Percentiles rank a stretch among this genome's conserved stretches.
Conservation (phyloP, 1,284 basidiomycete genomes). For the Termitomyces sp. region DNA sequence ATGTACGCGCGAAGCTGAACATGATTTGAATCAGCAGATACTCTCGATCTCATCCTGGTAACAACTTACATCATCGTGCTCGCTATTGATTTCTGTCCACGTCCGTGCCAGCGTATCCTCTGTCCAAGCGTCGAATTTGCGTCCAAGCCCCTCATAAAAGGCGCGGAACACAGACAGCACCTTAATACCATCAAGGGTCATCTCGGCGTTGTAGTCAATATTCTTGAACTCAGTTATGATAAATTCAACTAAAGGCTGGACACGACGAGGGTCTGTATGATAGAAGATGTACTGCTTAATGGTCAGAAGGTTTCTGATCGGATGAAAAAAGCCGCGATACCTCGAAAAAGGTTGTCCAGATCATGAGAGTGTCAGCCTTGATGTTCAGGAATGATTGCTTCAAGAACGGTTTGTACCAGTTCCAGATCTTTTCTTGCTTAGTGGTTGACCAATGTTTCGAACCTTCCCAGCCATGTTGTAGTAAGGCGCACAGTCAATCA, state of each 20-base stretch:
- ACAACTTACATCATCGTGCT: constrained; percentile 69
- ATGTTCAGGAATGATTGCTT: constrained; percentile 63
- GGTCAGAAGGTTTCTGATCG: neutral
- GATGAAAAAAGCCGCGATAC: constrained; percentile 27
- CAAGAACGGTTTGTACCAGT: constrained; percentile 75
- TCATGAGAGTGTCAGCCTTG: constrained; percentile 59
- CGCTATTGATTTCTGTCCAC: constrained; percentile 69
- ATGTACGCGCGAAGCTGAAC: constrained; percentile 64
- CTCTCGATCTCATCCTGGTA: constrained; percentile 3
- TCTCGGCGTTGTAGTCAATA: constrained; percentile 71
- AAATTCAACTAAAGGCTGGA: constrained; percentile 76
- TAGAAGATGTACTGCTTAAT: constrained; percentile 61
- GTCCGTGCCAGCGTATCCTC: constrained; percentile 62
- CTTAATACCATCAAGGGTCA: constrained; percentile 69
- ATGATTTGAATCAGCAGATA: neutral
- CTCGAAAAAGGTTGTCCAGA: constrained; percentile 70
- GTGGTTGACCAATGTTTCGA: constrained; percentile 84
- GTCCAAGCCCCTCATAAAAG: constrained; percentile 68
- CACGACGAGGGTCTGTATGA: constrained; percentile 79
- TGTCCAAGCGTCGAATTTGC: constrained; percentile 78
- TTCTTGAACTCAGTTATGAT: constrained; percentile 56
- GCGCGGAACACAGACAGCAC: constrained; percentile 56
- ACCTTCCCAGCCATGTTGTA: constrained; percentile 35
- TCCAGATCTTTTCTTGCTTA: constrained; percentile 71
- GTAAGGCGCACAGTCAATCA: neutral